Evolutionary conservation across 140 eudicot genomes (phyloP).

Genomic region (Eryngium alpinum): DNA sequence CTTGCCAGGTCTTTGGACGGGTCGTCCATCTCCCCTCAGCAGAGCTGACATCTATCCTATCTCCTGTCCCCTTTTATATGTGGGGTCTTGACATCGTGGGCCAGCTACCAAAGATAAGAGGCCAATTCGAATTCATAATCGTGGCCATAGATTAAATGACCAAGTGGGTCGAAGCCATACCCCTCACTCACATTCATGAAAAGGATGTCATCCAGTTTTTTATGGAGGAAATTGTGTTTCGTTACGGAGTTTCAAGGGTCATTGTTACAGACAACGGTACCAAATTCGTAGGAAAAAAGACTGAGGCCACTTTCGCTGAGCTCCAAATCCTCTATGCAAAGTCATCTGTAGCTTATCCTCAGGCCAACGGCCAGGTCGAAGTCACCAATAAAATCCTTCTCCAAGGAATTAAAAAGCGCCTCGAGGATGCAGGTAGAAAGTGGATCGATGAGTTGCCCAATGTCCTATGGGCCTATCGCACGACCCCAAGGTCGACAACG

Average conservation of each 20-base stretch:
- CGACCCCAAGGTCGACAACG: too few relatives aligned
- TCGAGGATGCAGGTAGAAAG: too few relatives aligned
- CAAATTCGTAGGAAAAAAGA: background rate
- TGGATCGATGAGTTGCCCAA: too few relatives aligned
- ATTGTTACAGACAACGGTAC: background rate
- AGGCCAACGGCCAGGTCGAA: too few relatives aligned
- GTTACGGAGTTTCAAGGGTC: background rate
- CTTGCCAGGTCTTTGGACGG: background rate
- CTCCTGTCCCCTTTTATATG: background rate
- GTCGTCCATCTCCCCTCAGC: background rate
- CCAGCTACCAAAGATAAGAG: background rate
- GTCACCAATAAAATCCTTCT: too few relatives aligned
- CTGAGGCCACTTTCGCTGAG: too few relatives aligned
- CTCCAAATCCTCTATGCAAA: too few relatives aligned
- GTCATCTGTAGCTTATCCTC: too few relatives aligned
- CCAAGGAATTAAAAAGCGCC: too few relatives aligned
- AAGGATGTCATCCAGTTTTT: background rate
- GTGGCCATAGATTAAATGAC: background rate
- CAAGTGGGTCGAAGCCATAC: background rate
- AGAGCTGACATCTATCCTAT: background rate
- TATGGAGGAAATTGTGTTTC: background rate
- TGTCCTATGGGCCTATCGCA: too few relatives aligned
- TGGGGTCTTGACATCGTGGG: too few relatives aligned
- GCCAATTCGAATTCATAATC: background rate
- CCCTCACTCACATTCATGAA: background rate